Percentiles rank a stretch among this genome's conserved stretches.
phyloP scores from a whole-genome alignment of 495 filamentous ascomycete species.

The Cercophora samala region DNA sequence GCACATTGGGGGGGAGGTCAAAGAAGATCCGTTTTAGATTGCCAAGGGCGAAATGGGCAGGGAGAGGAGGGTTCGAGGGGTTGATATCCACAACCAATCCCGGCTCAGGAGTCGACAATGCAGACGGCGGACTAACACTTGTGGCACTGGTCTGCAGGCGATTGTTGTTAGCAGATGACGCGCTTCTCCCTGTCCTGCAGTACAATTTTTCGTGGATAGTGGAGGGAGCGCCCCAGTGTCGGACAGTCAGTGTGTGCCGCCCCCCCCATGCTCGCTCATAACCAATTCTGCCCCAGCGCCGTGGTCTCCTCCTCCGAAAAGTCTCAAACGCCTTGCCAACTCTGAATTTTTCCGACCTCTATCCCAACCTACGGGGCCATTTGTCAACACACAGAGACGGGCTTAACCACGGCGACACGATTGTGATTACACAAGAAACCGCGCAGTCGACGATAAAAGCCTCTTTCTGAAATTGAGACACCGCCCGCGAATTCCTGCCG shows the following conservation, averaged over 20 bases:
- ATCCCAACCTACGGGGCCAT: conserved; percentile 26
- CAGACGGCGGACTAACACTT: conserved; percentile 15
- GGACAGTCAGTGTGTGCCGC: conserved; percentile 15
- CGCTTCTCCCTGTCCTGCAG: conserved; percentile 7
- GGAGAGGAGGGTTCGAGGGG: conserved; percentile 12
- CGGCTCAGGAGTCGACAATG: neutral
- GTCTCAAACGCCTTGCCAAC: conserved; percentile 31
- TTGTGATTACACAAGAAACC: conserved; percentile 29
- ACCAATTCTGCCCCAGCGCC: conserved; percentile 25
- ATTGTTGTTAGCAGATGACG: conserved; percentile 9
- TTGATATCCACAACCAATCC: conserved; percentile 19
- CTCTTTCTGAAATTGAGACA: conserved; percentile 27
- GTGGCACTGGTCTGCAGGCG: neutral
- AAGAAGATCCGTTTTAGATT: conserved; percentile 17
- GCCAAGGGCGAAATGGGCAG: conserved; percentile 15
- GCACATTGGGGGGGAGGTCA: neutral
- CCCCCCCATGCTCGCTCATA: conserved; percentile 24
- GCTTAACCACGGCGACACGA: conserved; percentile 30
- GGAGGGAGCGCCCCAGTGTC: conserved; percentile 6
- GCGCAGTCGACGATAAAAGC: conserved; percentile 20
- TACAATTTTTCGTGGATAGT: conserved; percentile 24
- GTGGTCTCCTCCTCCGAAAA: conserved; percentile 28
- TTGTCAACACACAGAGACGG: conserved; percentile 25
- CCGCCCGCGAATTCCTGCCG: conserved; percentile 30
- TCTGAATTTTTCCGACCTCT: conserved; percentile 29